Evolutionary conservation across 306 rosid species (phyloP), one percentile per base, ranked within the genome.

Genomic region (Macrotyloma uniflorum): DNA sequence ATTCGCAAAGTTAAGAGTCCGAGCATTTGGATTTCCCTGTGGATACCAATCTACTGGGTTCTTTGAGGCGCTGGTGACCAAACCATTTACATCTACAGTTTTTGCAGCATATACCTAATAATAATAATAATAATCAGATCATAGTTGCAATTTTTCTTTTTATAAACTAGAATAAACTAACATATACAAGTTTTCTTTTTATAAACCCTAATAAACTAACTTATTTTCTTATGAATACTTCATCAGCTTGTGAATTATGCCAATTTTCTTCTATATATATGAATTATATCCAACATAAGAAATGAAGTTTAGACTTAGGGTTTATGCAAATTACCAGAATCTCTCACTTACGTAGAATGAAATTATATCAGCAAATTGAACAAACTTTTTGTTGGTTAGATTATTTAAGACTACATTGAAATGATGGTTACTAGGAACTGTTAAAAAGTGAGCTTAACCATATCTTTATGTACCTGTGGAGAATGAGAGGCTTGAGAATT

Each of bases 21-120:
- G 86, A 67, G 67, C 67, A 54, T 78, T 80, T 57, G 82, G 85
- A 54, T 89, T 88, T 74, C 64, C 80, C 28, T 26, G 83, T 6
- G 83, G 79, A 74, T 79, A 58, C 89, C 92, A 88, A 23, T 76
- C 85, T 63, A 76, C 55, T 7, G 74, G 11, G 36, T 87, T 70
- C 55, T 71, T 82, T 66, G 85, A 61, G 46, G 79, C 79, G 51
- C 40, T 72, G 33, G 53, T 26, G 10, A 59, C 76, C 80, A 79
- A 46, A 36, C 84, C 87, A 35, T 57, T 53, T 14, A 51, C 36
- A 38, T 82, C 81, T 80, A 72, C 67, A 35, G 59, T 64, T 19
- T 67, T 83, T 68, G 79, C 45, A 70, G 45, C 67, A 55, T 82
- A 63, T 10, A 58, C 87, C 92, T 85, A 77, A 61, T 23, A 72